Evolutionary conservation across 2,329 filamentous ascomycete genomes (phyloP), one percentile per base, ranked within the genome.

Genomic region (Seiridium cupressi): DNA sequence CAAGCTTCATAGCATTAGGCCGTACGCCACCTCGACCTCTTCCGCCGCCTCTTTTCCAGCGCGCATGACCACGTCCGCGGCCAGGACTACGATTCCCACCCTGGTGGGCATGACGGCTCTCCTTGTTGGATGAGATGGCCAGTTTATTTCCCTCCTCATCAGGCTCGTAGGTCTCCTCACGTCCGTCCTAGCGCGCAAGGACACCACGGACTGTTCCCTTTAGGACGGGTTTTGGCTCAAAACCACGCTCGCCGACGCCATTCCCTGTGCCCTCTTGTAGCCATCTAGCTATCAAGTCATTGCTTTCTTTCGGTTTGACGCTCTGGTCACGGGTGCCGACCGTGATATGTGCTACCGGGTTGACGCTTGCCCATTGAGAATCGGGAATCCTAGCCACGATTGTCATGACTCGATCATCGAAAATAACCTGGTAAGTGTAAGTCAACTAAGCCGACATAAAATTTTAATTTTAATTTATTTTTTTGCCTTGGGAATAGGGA

Each of bases 271-370:
- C 84, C 36, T 74, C 65, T 63, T 89, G 81, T 62, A 95, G 71
- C 94, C 94, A 98, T 61, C 81, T 80, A 64, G 81, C 81, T 60
- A 99, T 74, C 70, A 99, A 68, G 61, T 92, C 88, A 71, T 99
- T 99, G 77, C 93, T 96, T 79, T 99, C 94, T 75, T 91, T 93
- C 0, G 95, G 94, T 78, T 97, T 98, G 69, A 98, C 86, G 6
- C 81, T 74, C 51, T 81, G 75, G 65, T 88, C 84, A 8, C 87
- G 85, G 0, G 95, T 99, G 26, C 95, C 95, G 6, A 98, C 82
- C 0, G 95, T 99, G 61, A 99, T 86, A 72, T 99, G 95, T 9
- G 93, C 87, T 38, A 96, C 82, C 11, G 81, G 76, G 70, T 99
- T 99, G 48, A 85, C 84, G 62, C 89, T 94, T 59, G 87, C 80